Conservation (phyloP, 352 stramenopile species). For the Pelagophyceae sp. region DNA sequence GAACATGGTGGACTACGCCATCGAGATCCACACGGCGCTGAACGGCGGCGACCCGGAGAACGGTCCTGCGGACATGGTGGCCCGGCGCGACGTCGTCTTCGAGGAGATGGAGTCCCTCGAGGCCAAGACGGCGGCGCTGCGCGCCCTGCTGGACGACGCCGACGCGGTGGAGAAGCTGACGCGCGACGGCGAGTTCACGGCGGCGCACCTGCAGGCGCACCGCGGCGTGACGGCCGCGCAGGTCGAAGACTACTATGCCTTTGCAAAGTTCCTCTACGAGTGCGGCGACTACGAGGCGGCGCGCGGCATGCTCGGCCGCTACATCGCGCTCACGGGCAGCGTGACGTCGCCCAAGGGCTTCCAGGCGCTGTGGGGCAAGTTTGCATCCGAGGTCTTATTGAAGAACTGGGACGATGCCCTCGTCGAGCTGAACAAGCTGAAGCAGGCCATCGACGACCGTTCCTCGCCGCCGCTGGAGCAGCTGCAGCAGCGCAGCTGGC, state of each 20-base stretch:
- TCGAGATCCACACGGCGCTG: slow-evolving; percentile 85
- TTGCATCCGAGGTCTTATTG: slow-evolving; percentile 88
- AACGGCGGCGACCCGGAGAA: slow-evolving; percentile 54
- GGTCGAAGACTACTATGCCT: slow-evolving; percentile 80
- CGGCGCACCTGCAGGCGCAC: slow-evolving; percentile 59
- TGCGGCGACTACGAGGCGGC: slow-evolving; percentile 83
- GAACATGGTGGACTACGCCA: slow-evolving; percentile 92
- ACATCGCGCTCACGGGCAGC: slow-evolving; percentile 50
- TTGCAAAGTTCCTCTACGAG: slow-evolving; percentile 92
- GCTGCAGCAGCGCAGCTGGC: slow-evolving; percentile 92
- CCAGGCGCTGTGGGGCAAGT: slow-evolving; percentile 84
- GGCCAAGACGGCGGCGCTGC: not conserved
- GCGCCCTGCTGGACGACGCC: slow-evolving; percentile 36
- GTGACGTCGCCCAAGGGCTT: slow-evolving; percentile 40
- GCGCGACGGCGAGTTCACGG: slow-evolving; percentile 63
- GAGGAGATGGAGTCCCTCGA: slow-evolving; percentile 46
- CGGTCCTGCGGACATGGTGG: slow-evolving; percentile 49
- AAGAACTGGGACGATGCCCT: slow-evolving; percentile 89
- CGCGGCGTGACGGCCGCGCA: slow-evolving; percentile 72
- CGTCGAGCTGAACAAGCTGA: slow-evolving; percentile 81
- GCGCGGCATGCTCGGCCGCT: slow-evolving; percentile 54
- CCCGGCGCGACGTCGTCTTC: slow-evolving; percentile 50
- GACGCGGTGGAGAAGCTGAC: slow-evolving; percentile 66
- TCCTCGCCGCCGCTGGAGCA: slow-evolving; percentile 67
- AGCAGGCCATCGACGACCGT: slow-evolving; percentile 82